A percentile compares a stretch with the other conserved stretches of the same genome.
These are phyloP conservation scores for Sesbania bispinosa DNA, from an alignment of 306 rosid species.

Conservation along the genomic window DNA sequence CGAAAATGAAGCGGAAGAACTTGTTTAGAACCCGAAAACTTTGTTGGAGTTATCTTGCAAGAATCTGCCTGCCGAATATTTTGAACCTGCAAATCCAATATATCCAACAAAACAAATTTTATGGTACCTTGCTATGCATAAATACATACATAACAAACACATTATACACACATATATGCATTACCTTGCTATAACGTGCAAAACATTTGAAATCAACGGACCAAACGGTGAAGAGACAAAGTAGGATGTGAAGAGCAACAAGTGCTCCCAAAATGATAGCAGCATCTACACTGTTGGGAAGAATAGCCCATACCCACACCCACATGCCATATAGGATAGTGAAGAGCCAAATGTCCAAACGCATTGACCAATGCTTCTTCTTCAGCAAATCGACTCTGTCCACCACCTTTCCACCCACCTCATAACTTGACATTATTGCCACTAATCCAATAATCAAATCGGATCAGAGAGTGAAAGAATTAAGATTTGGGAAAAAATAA, in stretches of 20 bases:
- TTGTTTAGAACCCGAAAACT: conserved; percentile 91
- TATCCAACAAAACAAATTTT: neutral
- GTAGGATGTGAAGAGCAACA: conserved; percentile 63
- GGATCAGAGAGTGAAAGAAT: no score
- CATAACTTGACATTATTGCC: conserved; percentile 77
- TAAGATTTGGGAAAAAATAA: no score
- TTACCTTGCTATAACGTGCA: conserved; percentile 69
- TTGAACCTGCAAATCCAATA: conserved; percentile 58
- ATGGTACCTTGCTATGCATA: no score
- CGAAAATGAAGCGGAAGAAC: conserved; percentile 70
- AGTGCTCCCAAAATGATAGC: conserved; percentile 66
- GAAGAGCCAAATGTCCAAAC: conserved; percentile 81
- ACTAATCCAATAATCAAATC: no score
- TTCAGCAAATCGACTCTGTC: conserved; percentile 72
- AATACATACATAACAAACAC: no score
- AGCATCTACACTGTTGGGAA: conserved; percentile 77
- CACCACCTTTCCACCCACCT: conserved; percentile 91
- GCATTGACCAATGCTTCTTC: conserved; percentile 72
- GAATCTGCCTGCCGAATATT: conserved; percentile 73
- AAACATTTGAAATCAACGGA: conserved; percentile 90
- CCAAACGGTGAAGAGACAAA: conserved; percentile 88
- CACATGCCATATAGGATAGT: conserved; percentile 46
- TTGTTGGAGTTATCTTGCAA: conserved; percentile 86
- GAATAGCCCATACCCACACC: conserved; percentile 49
- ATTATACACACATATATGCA: no score